Percentiles rank a stretch among this genome's conserved stretches.
phyloP scores from a whole-genome alignment of 371 early-diverging fungal genomes.

The Mortierella sp. region DNA sequence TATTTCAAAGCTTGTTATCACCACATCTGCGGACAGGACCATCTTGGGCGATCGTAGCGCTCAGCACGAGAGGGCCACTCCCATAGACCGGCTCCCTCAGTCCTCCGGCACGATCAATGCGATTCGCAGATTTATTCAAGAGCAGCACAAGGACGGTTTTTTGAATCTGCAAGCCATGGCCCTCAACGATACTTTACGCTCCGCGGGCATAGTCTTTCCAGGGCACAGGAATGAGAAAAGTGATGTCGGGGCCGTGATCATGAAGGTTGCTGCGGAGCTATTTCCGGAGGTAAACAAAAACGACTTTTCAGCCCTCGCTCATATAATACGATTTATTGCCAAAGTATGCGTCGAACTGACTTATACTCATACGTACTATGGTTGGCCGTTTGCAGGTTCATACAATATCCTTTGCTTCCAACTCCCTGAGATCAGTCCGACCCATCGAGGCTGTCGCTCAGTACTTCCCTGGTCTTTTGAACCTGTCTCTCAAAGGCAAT shows the following conservation, averaged over 20 bases:
- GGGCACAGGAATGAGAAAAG: slow-evolving; percentile 12
- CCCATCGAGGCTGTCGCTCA: slow-evolving; percentile 19
- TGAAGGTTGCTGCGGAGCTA: slow-evolving; percentile 37
- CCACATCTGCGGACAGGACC: background rate
- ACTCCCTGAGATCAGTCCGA: slow-evolving; percentile 27
- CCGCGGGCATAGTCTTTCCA: slow-evolving; percentile 19
- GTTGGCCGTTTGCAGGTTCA: slow-evolving; percentile 1
- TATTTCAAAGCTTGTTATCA: background rate
- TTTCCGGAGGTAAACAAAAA: slow-evolving; percentile 35
- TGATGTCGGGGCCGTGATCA: slow-evolving; percentile 36
- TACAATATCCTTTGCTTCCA: slow-evolving; percentile 36
- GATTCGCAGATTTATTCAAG: slow-evolving; percentile 28
- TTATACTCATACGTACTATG: background rate
- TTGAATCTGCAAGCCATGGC: slow-evolving; percentile 44
- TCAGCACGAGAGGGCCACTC: background rate
- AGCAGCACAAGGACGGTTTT: slow-evolving; percentile 28
- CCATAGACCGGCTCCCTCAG: background rate
- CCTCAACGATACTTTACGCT: slow-evolving; percentile 18
- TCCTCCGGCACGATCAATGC: slow-evolving; percentile 15
- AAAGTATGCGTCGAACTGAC: too few relatives aligned
- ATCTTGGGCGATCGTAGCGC: background rate
- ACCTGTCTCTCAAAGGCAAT: slow-evolving; percentile 36
- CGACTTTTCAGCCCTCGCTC: background rate
- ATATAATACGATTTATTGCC: too few relatives aligned
- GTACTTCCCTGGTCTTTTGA: slow-evolving; percentile 32